A percentile compares a stretch with the other conserved stretches of the same genome.
Evolutionary conservation across 371 early-diverging fungal species (phyloP).

Genomic region (Actinomucor elegans): DNA sequence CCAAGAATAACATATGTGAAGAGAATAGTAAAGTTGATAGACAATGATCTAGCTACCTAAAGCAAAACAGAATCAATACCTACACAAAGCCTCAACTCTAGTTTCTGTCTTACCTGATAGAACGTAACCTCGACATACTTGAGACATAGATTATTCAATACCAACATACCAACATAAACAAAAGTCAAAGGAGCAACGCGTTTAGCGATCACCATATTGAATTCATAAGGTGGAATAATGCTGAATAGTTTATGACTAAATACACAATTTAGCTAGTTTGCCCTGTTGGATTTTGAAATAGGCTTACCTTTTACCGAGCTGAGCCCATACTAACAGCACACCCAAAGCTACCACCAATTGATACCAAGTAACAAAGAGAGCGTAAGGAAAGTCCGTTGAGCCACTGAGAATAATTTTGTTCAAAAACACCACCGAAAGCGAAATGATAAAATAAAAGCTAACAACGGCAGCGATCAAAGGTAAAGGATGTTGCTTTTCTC

Average conservation of each 20-base stretch:
- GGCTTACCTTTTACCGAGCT: conserved; percentile 61
- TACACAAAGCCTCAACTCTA: not conserved
- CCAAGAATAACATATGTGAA: conserved; percentile 67
- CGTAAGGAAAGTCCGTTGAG: conserved; percentile 64
- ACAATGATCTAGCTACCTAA: conserved; percentile 68
- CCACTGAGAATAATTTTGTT: conserved; percentile 74
- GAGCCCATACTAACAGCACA: conserved; percentile 60
- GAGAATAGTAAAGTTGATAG: conserved; percentile 72
- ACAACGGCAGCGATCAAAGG: conserved; percentile 57
- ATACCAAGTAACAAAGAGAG: conserved; percentile 70
- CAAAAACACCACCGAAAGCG: conserved; percentile 73
- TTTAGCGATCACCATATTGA: conserved; percentile 53
- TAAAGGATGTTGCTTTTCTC: conserved; percentile 50
- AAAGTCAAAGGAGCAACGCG: conserved; percentile 66
- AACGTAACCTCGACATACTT: conserved; percentile 73
- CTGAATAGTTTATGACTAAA: conserved; percentile 55
- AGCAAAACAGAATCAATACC: not conserved
- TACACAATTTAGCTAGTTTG: not conserved
- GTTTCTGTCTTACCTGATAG: conserved; percentile 55
- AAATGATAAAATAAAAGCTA: conserved; percentile 68
- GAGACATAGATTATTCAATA: conserved; percentile 70
- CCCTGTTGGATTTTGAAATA: too few relatives aligned
- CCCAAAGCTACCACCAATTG: conserved; percentile 67
- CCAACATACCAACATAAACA: conserved; percentile 74
- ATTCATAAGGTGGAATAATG: conserved; percentile 73